A percentile compares a stretch with the other conserved stretches of the same genome.
Evolutionary conservation across 495 filamentous ascomycete species (phyloP).

Genomic region (Penicillium maclennaniae): DNA sequence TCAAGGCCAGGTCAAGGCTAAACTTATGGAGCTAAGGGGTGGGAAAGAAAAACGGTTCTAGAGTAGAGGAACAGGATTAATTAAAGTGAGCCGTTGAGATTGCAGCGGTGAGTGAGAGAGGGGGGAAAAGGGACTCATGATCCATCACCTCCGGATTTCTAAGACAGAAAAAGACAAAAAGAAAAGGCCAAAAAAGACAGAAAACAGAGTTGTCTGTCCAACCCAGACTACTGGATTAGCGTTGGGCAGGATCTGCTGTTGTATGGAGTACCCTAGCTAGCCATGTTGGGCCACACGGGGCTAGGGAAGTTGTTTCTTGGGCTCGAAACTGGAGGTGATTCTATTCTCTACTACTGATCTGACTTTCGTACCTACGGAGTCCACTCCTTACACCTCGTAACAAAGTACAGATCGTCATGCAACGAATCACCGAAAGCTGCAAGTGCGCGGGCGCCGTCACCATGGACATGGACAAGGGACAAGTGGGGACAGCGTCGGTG

Average conservation of each 20-base stretch:
- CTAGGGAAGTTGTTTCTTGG: no score
- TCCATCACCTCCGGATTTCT: slow-evolving; percentile 21
- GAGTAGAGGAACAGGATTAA: background rate
- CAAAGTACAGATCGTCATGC: slow-evolving; percentile 11
- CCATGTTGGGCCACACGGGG: background rate
- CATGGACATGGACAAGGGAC: slow-evolving; percentile 29
- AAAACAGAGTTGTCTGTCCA: slow-evolving; percentile 20
- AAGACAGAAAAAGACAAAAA: slow-evolving; percentile 3
- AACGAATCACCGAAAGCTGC: slow-evolving; percentile 23
- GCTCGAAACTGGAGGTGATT: background rate
- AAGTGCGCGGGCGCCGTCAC: slow-evolving; percentile 28
- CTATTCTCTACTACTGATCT: background rate
- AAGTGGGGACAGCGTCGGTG: slow-evolving; percentile 14
- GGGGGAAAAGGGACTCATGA: slow-evolving; percentile 8
- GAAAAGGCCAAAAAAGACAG: background rate
- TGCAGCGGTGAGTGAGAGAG: slow-evolving; percentile 23
- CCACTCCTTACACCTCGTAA: background rate
- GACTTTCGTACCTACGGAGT: background rate
- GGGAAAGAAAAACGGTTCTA: background rate
- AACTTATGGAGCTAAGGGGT: background rate
- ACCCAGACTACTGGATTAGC: slow-evolving; percentile 21
- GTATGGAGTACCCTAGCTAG: background rate
- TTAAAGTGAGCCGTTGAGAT: slow-evolving; percentile 17
- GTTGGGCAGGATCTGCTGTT: slow-evolving; percentile 24
- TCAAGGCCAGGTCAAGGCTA: slow-evolving; percentile 3